These are phyloP conservation scores for Phytopythium delawarense DNA, from an alignment of 352 stramenopile species.

Conservation along the genomic window DNA sequence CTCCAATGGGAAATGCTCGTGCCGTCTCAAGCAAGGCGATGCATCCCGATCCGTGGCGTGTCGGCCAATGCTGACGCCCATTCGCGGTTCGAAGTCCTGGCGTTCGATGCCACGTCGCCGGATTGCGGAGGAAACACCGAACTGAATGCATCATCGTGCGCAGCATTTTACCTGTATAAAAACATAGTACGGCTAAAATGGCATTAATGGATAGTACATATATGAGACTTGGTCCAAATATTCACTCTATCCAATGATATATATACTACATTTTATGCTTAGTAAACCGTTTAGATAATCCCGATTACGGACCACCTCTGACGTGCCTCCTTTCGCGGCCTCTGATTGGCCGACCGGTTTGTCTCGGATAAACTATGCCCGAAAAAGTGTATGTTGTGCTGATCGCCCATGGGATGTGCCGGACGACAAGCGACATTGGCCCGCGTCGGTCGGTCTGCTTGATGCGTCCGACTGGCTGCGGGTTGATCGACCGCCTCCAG, in stretches of 20 bases:
- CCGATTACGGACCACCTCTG: neutral
- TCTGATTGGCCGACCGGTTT: neutral
- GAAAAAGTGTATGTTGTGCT: constrained; percentile 1
- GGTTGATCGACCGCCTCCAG: neutral
- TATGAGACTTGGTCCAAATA: neutral
- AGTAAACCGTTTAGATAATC: constrained; percentile 1
- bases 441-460: too few relatives aligned
- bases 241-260: neutral
- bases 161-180: neutral
- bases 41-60: too few relatives aligned
- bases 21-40: too few relatives aligned
- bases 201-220: too few relatives aligned
- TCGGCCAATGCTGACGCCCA: too few relatives aligned
- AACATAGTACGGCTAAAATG: neutral
- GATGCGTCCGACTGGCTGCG: too few relatives aligned
- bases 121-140: neutral
- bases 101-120: neutral
- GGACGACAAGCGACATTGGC: too few relatives aligned
- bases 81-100: too few relatives aligned
- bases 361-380: too few relatives aligned
- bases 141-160: neutral
- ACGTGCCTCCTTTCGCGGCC: neutral
- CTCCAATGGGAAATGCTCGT: too few relatives aligned
- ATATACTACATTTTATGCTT: neutral
- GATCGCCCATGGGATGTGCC: too few relatives aligned